phyloP scores from a whole-genome alignment of 495 filamentous ascomycete species.

The Hypoxylon intermedium region DNA sequence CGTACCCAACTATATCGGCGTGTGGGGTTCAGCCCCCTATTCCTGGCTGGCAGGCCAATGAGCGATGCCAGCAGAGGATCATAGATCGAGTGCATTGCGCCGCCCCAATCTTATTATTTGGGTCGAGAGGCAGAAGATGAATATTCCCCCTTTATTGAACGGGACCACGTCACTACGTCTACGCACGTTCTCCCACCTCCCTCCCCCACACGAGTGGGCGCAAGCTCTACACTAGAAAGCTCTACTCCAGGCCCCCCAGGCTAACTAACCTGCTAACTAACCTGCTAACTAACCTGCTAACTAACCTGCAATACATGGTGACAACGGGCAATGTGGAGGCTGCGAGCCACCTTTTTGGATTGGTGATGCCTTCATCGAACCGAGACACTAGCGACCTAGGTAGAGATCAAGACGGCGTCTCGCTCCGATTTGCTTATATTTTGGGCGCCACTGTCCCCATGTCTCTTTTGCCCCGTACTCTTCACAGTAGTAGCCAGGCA shows the following conservation, averaged over 20 bases:
- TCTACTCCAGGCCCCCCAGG: neutral
- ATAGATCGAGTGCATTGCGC: constrained; percentile 38
- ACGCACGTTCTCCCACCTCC: constrained; percentile 23
- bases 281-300: constrained; percentile 7
- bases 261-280: neutral
- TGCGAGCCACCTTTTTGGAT: constrained; percentile 38
- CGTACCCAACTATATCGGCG: constrained; percentile 5
- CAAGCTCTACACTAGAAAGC: neutral
- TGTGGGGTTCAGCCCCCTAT: constrained; percentile 9
- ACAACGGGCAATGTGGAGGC: constrained; percentile 34
- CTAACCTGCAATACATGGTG: constrained; percentile 11
- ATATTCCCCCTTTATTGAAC: constrained; percentile 40
- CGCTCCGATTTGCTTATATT: constrained; percentile 35
- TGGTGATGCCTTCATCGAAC: constrained; percentile 37
- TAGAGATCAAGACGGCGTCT: constrained; percentile 27
- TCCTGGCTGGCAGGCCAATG: constrained; percentile 11
- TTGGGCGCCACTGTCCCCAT: neutral
- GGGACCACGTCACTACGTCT: constrained; percentile 42
- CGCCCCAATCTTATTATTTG: constrained; percentile 29
- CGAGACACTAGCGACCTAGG: constrained; percentile 24
- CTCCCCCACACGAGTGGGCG: constrained; percentile 32
- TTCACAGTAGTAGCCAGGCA: constrained; percentile 15
- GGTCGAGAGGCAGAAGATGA: constrained; percentile 13
- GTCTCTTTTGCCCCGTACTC: constrained; percentile 13
- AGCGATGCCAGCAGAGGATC: constrained; percentile 15